Conservation (phyloP, 1,284 basidiomycete genomes). For the Cryptococcus sp. region DNA sequence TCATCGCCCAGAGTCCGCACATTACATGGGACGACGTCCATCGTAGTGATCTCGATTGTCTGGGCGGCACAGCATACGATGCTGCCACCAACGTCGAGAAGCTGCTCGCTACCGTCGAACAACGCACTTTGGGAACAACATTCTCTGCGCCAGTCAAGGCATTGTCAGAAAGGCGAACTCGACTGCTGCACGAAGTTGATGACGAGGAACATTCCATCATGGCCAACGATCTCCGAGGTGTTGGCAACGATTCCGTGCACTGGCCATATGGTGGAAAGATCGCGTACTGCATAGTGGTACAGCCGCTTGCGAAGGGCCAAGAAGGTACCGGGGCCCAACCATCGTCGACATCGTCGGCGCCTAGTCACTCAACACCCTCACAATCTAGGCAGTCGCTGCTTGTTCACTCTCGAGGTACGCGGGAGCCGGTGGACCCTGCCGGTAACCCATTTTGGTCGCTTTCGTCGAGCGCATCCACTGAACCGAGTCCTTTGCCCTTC, state of each 20-base stretch:
- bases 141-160: background rate
- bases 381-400: background rate
- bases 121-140: background rate
- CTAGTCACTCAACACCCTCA: background rate
- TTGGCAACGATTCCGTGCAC: slow-evolving; percentile 19
- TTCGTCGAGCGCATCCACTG: background rate
- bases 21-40: slow-evolving; percentile 27
- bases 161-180: background rate
- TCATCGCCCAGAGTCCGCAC: slow-evolving; percentile 9
- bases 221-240: slow-evolving; percentile 13
- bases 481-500: slow-evolving; percentile 14
- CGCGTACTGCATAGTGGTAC: slow-evolving; percentile 23
- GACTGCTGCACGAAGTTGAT: slow-evolving; percentile 28
- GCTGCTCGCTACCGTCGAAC: background rate
- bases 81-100: slow-evolving; percentile 10
- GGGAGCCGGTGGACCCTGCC: background rate
- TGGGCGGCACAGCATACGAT: slow-evolving; percentile 17
- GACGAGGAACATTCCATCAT: slow-evolving; percentile 30
- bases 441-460: slow-evolving; percentile 11
- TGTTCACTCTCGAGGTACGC: background rate
- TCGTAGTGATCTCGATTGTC: slow-evolving; percentile 15
- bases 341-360: background rate
- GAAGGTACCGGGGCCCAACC: background rate
- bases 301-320: slow-evolving; percentile 1
- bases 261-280: slow-evolving; percentile 41